Evolutionary conservation across 2,329 filamentous ascomycete species (phyloP).

Genomic region (Trichoderma hamatum): DNA sequence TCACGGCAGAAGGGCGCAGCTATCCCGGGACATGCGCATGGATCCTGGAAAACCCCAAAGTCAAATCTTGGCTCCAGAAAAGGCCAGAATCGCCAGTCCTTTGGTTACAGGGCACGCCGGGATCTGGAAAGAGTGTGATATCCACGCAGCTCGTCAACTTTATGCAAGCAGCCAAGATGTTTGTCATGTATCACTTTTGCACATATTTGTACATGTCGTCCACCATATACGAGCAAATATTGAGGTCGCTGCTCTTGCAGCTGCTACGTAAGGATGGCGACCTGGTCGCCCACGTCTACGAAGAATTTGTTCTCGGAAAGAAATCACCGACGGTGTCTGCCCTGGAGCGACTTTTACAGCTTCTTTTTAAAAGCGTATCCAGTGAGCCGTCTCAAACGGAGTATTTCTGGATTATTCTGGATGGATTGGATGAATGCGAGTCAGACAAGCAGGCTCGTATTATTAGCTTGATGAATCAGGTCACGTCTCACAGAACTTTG

Average conservation of each 20-base stretch:
- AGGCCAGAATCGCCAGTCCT: background rate
- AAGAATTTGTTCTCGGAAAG: background rate
- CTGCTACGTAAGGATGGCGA: background rate
- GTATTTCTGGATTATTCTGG: background rate
- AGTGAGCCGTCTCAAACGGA: background rate
- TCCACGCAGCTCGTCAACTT: background rate
- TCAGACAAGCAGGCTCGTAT: background rate
- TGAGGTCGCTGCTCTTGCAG: background rate
- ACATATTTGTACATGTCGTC: background rate
- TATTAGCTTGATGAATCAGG: background rate
- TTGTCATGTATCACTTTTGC: background rate
- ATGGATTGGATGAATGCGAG: background rate
- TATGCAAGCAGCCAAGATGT: background rate
- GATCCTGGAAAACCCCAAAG: background rate
- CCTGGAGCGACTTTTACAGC: background rate
- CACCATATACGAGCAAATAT: background rate
- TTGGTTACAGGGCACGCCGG: background rate
- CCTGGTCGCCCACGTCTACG: background rate
- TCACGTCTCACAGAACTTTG: background rate
- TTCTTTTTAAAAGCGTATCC: background rate
- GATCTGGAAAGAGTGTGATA: background rate
- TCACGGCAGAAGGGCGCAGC: background rate
- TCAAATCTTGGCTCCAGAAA: background rate
- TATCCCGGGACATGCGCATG: background rate
- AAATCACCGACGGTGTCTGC: background rate